These are phyloP conservation scores for Citrus unshiu DNA, from an alignment of 345 rosid species.

Conservation along the genomic window DNA sequence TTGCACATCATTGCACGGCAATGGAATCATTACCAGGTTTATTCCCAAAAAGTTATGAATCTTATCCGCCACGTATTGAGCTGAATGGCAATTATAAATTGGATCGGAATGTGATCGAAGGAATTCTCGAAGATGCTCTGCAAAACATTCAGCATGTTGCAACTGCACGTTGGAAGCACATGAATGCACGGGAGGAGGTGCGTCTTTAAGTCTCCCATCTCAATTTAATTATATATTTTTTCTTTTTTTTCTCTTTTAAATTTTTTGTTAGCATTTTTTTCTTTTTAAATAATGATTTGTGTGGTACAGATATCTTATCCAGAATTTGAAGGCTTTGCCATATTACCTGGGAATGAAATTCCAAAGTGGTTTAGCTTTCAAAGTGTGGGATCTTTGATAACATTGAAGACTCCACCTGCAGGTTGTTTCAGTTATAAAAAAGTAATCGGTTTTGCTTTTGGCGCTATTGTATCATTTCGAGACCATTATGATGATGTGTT, in stretches of 20 bases:
- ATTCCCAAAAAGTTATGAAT: constrained; percentile 8
- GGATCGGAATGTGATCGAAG: not conserved
- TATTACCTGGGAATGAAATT: not conserved
- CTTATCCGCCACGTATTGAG: too few species aligned
- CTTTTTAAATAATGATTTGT: too few species aligned
- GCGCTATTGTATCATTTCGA: not conserved
- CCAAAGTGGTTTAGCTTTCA: too few species aligned
- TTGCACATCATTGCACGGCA: too few species aligned
- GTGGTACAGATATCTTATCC: not conserved
- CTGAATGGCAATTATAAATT: not conserved
- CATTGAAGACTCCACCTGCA: not conserved
- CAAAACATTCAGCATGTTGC: too few species aligned
- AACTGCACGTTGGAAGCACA: too few species aligned
- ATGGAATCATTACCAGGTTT: not conserved
- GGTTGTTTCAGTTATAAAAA: not conserved
- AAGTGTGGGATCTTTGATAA: not conserved
- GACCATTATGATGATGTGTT: not conserved
- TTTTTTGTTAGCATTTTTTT: not conserved
- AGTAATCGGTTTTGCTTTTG: not conserved
- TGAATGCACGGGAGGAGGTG: too few species aligned
- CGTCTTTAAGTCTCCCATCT: too few species aligned
- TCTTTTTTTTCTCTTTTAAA: too few species aligned
- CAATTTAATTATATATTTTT: too few species aligned
- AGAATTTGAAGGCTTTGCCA: too few species aligned
- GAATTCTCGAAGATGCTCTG: not conserved